Evolutionary conservation across 768 basidiomycete species (phyloP), one percentile per base, ranked within the genome.

Genomic region (Hygrophoropsis aurantiaca): DNA sequence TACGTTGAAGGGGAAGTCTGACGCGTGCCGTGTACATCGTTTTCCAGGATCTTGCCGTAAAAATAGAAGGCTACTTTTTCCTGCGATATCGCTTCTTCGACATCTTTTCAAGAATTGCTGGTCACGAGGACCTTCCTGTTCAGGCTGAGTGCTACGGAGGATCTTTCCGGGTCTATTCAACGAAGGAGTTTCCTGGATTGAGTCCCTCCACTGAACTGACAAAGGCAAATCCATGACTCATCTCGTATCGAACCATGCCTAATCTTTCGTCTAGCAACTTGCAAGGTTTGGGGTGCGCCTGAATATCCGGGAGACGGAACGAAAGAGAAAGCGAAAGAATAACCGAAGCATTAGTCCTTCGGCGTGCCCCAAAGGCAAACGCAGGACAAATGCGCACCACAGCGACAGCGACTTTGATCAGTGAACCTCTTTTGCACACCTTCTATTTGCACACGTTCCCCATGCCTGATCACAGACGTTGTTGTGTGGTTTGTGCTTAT

Each of bases 81-180:
- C 68, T 87, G 49, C 79, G 87, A n/a, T 88, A 87, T 58, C 78
- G 86, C 49, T 74, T 75, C 40, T 85, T 87, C 64, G 82, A 86
- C 61, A 68, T 88, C 62, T 75, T 63, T 70, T 78, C 57, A 41
- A 56, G 47, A 51, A 57, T 50, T 40, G 58, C 50, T 67, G 46
- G 61, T 42, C 38, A 56, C 48, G 37, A 56, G 10, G 64, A 66
- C 33, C 53, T 66, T 2, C 74, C 75, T 11, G 66, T 85, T 18
- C 74, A 82, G 53, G 77, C 84, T n/a, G 83, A 87, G 52, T 73
- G 78, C 39, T 83, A 77, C 49, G 84, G 87, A 4, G 83, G 82
- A 0, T 59, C 77, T 8, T 88, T 88, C 70, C 75, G 73, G 55
- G 78, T 88, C 15, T 86, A 84, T 57, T 83, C 84, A 16, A 86